Evolutionary conservation across 2,329 filamentous ascomycete species (phyloP).

Genomic region (Colletotrichum navitas): DNA sequence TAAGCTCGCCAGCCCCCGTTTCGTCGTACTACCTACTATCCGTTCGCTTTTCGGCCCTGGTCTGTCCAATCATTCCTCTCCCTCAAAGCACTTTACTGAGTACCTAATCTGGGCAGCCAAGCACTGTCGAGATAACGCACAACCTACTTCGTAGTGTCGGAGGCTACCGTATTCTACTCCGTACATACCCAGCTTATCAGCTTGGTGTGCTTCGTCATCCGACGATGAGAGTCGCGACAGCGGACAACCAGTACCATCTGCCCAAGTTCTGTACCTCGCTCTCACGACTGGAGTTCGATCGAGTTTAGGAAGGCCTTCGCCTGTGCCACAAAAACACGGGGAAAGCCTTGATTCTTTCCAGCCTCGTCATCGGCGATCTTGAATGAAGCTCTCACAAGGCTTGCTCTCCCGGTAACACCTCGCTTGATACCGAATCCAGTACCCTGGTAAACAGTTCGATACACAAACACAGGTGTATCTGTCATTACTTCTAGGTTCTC

Average conservation of each 20-base stretch:
- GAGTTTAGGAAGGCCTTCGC: neutral
- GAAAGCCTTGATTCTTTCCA: neutral
- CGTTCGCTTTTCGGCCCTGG: neutral
- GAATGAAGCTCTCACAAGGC: neutral
- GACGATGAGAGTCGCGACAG: constrained; percentile 3
- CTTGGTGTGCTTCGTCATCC: constrained; percentile 4
- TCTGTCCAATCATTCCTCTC: constrained; percentile 26
- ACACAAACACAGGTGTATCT: neutral
- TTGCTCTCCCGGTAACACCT: neutral
- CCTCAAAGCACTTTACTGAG: constrained; percentile 33
- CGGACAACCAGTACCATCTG: neutral
- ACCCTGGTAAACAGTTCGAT: neutral
- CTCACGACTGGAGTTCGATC: neutral
- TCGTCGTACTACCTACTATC: constrained; percentile 23
- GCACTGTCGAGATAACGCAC: constrained; percentile 33
- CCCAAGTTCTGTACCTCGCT: neutral
- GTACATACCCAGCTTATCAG: constrained; percentile 11
- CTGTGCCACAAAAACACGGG: neutral
- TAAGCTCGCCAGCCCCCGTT: constrained; percentile 36
- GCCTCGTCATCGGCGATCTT: neutral
- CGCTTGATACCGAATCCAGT: neutral
- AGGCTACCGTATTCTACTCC: neutral
- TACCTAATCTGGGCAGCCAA: constrained; percentile 21
- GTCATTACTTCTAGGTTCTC: constrained; percentile 2
- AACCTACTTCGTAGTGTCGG: constrained; percentile 21